Base-by-base conservation (phyloP, 352 stramenopile species). In the Phytopythium chamaehyphon region DNA sequence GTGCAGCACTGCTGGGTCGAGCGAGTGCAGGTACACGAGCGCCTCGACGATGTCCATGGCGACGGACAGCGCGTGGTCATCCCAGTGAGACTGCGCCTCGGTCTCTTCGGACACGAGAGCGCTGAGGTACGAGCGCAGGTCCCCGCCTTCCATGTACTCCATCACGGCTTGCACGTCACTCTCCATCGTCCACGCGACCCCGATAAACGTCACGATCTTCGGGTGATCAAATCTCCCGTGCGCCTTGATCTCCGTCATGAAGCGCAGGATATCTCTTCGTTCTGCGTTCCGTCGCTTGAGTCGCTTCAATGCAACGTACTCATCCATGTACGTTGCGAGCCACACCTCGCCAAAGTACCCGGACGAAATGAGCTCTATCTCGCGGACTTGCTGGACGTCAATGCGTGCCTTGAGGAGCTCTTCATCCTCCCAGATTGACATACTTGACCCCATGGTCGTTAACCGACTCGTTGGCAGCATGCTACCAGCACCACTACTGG, bases 371-470 rank as follows among this genome's bases (percentile, higher is more conserved):
- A 73, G 18, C 24, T 66, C 14, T 3, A 55, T n/a, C n/a, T 64
- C 46, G 6, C 49, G 26, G 1, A 66, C 31, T 38, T 70, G 56
- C 23, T 71, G 46, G 18, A 77, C 62, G n/a, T 78, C 68, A 10
- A 82, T 58, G 11, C 71, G 68, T 35, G 52, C 71, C 21, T 55
- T 54, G 14, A 82, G 54, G 2, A 82, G 56, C n/a, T 70, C 66
- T 40, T 82, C 64, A 37, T 82, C 71, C 19, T 78, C 62, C 71
- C 71, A 82, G 35, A 82, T 64, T 7, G 57, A 66, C n/a, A 50
- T 40, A 0, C 24, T 28, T 16, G 43, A 49, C 5, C 24, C 9
- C 44, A 50, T 26, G 26, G 15, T 49, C 12, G 43, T 39, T 0
- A 38, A 18, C 18, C 26, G 24, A 23, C 24, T 11, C 21, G 18